Evolutionary conservation across 139 green algal genomes (phyloP), one percentile per base, ranked within the genome.

Genomic region (Chlorella ohadii): DNA sequence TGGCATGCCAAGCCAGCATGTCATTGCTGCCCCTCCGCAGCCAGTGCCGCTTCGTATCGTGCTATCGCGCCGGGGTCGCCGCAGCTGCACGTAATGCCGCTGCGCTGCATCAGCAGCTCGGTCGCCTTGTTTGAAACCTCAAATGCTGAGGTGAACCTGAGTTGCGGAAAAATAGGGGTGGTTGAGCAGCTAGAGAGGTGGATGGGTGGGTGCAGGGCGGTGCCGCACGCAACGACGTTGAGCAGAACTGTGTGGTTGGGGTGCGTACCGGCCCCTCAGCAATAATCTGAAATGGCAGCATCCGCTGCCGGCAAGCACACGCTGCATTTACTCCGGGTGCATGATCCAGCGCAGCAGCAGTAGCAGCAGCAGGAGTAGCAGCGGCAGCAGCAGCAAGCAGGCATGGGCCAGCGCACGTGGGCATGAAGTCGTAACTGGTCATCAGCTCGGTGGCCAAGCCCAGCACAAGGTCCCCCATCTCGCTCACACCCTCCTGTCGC

Each of bases 21-120:
- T 28, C 57, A 31, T 56, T 44, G 23, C 55, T 55, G 47, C 47
- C 28, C 47, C 25, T 41, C 44, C 28, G n/a, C 78, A 27, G 44
- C 64, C 4, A 84, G 44, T 65, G 59, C 44, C 13, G 51, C 47
- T 20, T 88, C 76, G 25, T 78, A 88, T 4, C 85, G 73, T 33
- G 84, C 25, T 4, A 92, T 82, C 20, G 85, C 75, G 11, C 19
- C 51, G 9, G 34, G 44, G 38, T 92, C 89, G n/a, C 83, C 89
- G 23, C 80, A 68, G 15, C 88, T 88, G 9, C 36, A 34, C 2
- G 51, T 23, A 22, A 59, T 59, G 51, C 51, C 51, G 51, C 51
- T 13, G 1, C 85, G 72, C 88, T 90, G 74, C 89, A 93, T 93
- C 55, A 93, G 78, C 41, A 93, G 73, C 78, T 93, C 89, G 3